Conservation (phyloP, 1,139 yeast genomes). For the Zygosaccharomyces pseudobailii region DNA sequence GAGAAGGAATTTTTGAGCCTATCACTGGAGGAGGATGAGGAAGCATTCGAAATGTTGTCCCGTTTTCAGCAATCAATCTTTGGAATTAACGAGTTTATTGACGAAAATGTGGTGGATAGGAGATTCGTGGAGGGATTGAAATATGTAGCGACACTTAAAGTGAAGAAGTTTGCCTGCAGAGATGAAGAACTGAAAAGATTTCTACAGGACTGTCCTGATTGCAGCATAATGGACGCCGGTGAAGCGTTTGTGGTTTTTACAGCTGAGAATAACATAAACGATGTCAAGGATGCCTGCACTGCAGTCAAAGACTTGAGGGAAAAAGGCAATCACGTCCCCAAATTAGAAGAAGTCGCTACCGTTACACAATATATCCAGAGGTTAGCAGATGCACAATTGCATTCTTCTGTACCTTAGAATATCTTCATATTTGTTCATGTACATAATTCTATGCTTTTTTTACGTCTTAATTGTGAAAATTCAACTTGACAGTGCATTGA, state of each 20-base stretch:
- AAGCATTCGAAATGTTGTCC: slow-evolving; percentile 62
- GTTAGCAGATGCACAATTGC: slow-evolving; percentile 15
- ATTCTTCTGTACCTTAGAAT: slow-evolving; percentile 5
- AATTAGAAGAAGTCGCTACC: slow-evolving; percentile 34
- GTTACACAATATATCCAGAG: slow-evolving; percentile 30
- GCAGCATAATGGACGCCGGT: slow-evolving; percentile 40
- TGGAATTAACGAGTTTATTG: slow-evolving; percentile 61
- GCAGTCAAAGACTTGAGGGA: slow-evolving; percentile 43
- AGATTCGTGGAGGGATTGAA: slow-evolving; percentile 64
- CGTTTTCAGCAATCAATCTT: slow-evolving; percentile 77
- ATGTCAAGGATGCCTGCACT: slow-evolving; percentile 47
- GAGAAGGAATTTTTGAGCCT: slow-evolving; percentile 53
- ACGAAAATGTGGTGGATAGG: slow-evolving; percentile 49
- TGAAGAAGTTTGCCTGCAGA: slow-evolving; percentile 42
- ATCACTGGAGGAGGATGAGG: slow-evolving; percentile 52
- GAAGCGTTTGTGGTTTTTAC: slow-evolving; percentile 49
- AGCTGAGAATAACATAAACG: slow-evolving; percentile 44
- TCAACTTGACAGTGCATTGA: slow-evolving; percentile 5
- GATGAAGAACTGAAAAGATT: slow-evolving; percentile 24
- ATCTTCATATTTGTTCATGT: not conserved
- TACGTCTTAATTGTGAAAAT: not conserved
- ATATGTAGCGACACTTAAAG: slow-evolving; percentile 62
- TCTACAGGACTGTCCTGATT: slow-evolving; percentile 14
- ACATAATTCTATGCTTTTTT: not conserved
- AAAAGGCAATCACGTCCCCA: slow-evolving; percentile 29